These are phyloP conservation scores for Borovskyia barvae DNA, from an alignment of 208 protist genomes.

Conservation along the genomic window DNA sequence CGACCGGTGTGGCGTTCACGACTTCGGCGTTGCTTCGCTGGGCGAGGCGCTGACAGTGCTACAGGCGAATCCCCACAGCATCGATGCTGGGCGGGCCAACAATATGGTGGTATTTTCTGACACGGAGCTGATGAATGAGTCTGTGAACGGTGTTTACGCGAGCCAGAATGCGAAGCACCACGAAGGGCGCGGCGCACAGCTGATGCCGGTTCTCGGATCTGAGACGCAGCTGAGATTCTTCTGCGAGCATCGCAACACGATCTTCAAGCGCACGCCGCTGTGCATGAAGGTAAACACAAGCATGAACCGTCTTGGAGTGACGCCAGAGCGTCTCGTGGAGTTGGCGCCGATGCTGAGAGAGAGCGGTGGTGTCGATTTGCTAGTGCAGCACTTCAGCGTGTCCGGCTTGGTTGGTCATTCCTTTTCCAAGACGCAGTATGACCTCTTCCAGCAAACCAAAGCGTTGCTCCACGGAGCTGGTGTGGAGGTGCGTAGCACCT, in stretches of 20 bases:
- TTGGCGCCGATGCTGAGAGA: conserved; percentile 34
- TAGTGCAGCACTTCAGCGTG: conserved; percentile 56
- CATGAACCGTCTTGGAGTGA: conserved; percentile 53
- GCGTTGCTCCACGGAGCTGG: conserved; percentile 27
- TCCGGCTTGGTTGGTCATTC: conserved; percentile 38
- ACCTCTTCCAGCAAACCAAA: conserved; percentile 36
- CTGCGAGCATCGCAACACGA: conserved; percentile 24
- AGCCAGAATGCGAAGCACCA: conserved; percentile 35
- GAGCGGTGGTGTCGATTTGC: conserved; percentile 38
- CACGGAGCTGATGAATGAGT: conserved; percentile 45
- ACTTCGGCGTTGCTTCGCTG: conserved; percentile 53
- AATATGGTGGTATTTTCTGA: conserved; percentile 44
- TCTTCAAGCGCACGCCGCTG: conserved; percentile 40
- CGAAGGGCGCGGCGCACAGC: conserved; percentile 18
- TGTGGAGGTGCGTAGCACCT: conserved; percentile 55
- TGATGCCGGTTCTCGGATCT: conserved; percentile 42
- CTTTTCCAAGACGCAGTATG: conserved; percentile 35
- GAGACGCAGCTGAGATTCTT: conserved; percentile 38
- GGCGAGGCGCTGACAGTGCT: conserved; percentile 46
- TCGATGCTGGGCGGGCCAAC: conserved; percentile 9
- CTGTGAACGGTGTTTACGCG: conserved; percentile 33
- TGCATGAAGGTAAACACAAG: conserved; percentile 54
- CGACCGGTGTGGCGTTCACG: conserved; percentile 23
- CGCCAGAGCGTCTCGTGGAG: conserved; percentile 28
- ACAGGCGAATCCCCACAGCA: conserved; percentile 14